Evolutionary conservation across 2,329 filamentous ascomycete genomes (phyloP).

Genomic region (Phaeoacremonium minimum): DNA sequence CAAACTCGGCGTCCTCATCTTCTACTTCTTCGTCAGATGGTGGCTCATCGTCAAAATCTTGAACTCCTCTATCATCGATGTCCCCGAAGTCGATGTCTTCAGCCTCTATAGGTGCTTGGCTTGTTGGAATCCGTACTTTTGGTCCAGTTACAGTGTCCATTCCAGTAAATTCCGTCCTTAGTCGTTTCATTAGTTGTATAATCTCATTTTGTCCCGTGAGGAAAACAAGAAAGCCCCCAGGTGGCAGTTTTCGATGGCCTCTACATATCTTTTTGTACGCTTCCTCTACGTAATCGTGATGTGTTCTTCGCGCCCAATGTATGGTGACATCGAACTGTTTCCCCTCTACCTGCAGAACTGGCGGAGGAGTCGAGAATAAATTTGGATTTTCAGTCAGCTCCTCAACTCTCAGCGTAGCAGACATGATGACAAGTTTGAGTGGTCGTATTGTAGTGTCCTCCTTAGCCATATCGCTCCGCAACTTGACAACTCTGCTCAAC

Average conservation of each 20-base stretch:
- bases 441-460: slow-evolving; percentile 71
- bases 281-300: slow-evolving; percentile 86
- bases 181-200: slow-evolving; percentile 69
- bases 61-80: slow-evolving; percentile 53
- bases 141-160: slow-evolving; percentile 53
- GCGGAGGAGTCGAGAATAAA: slow-evolving; percentile 74
- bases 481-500: slow-evolving; percentile 85
- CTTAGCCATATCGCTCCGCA: slow-evolving; percentile 69
- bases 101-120: slow-evolving; percentile 73
- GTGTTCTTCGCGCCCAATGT: slow-evolving; percentile 81
- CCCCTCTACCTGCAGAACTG: slow-evolving; percentile 84
- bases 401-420: slow-evolving; percentile 84
- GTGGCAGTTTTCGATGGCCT: slow-evolving; percentile 85
- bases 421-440: slow-evolving; percentile 96
- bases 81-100: slow-evolving; percentile 85
- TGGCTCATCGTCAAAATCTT: slow-evolving; percentile 56
- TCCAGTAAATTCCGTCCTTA: slow-evolving; percentile 65
- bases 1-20: slow-evolving; percentile 61
- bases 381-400: slow-evolving; percentile 83
- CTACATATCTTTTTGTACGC: slow-evolving; percentile 80
- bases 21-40: slow-evolving; percentile 57
- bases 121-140: slow-evolving; percentile 71
- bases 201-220: slow-evolving; percentile 94
- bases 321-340: slow-evolving; percentile 86
- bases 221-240: slow-evolving; percentile 89